Base-by-base conservation (phyloP, 352 stramenopile species). In the Elongisporangium anandrum region DNA sequence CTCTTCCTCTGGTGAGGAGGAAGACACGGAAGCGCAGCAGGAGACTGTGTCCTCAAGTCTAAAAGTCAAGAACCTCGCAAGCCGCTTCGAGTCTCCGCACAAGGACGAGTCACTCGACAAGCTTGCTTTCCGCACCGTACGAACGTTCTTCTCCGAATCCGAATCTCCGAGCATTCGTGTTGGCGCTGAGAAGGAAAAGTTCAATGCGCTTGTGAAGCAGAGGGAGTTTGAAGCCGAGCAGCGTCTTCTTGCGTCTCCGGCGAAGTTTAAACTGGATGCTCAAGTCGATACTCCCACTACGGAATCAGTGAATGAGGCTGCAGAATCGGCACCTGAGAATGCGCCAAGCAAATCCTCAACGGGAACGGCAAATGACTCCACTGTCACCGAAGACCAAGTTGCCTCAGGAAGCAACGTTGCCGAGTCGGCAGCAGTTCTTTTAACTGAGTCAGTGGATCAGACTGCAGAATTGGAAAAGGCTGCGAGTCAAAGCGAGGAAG, bases 171-270 rank as follows among this genome's bases (percentile, higher is more conserved):
- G 66, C 45, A 68, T 77, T 49, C 66, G 61, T 29, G 70, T 77
- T 4, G 70, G 57, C 20, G 66, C 66, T 1, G 66, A 77, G 29
- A 77, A 75, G 21, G 55, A 77, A 34, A 77, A 77, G 24, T 77
- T 70, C 17, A 64, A 77, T 34, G 57, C 63, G 20, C 56, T 72
- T 19, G 61, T 56, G 17, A 52, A 72, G 20, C 69, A 77, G 45
- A 66, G 34, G 17, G 34, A 9, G 10, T 15, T 45, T 3, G 34
- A 45, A 17, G 34, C 34, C 34, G 34, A 45, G 13, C 34, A 45
- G 13, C 34, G 34, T 12, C 34, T 45, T 45, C 34, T 45, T 45
- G 34, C 34, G 34, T 45, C 34, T 0, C 34, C 34, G 10, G 34
- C 34, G 10, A 45, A 45, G 13, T 17, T 45, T 9, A 45, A 17